Evolutionary conservation across 192 early-diverging fungal genomes (phyloP).

Genomic region (Obelidium mucronatum): DNA sequence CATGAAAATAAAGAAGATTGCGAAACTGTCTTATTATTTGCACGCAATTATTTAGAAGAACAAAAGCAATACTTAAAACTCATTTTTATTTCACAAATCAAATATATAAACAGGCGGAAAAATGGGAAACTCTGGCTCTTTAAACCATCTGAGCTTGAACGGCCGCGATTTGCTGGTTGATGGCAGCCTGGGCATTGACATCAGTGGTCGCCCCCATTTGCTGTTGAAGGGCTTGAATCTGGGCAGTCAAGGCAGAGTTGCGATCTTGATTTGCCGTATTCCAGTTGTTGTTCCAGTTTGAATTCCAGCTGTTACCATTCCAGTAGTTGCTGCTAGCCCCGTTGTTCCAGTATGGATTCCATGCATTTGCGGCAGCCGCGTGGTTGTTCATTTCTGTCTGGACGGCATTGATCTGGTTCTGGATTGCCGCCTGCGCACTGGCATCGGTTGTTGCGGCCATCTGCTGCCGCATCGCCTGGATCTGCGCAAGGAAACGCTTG

Average conservation of each 20-base stretch:
- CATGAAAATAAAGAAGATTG: no score
- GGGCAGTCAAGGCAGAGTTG: not conserved
- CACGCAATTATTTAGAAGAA: no score
- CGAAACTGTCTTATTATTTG: no score
- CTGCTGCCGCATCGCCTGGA: not conserved
- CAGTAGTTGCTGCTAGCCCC: not conserved
- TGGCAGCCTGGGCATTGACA: not conserved
- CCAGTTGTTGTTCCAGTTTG: not conserved
- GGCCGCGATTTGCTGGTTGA: not conserved
- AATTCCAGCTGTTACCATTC: not conserved
- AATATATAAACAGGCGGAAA: no score
- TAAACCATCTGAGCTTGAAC: constrained; percentile 4
- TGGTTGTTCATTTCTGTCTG: not conserved
- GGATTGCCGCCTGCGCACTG: not conserved
- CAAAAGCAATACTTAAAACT: no score
- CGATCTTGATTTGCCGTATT: not conserved
- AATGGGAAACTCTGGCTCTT: no score
- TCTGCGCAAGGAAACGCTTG: not conserved
- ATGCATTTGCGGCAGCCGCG: not conserved
- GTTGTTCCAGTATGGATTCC: not conserved
- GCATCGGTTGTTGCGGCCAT: not conserved
- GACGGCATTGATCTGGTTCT: not conserved
- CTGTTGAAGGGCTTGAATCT: not conserved
- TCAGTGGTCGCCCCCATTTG: not conserved
- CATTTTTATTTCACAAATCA: no score